Percentiles rank a stretch among this genome's conserved stretches.
Conservation (phyloP, 2,329 filamentous ascomycete species). For the Tolypocladium album region DNA sequence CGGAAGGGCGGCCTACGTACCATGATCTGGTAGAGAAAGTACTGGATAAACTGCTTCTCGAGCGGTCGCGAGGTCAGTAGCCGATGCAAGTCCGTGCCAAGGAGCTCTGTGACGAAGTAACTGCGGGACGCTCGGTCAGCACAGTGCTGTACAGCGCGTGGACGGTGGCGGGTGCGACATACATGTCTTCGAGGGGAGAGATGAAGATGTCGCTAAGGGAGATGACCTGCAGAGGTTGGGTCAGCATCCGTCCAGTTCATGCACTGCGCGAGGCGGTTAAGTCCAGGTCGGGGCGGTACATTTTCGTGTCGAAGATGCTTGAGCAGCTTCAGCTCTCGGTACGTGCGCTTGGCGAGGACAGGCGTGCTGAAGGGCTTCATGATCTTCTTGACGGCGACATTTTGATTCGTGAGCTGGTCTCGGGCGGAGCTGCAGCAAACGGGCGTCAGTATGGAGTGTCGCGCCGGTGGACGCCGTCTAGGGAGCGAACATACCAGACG, state of each 20-base stretch:
- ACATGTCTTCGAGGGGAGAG: conserved; percentile 97
- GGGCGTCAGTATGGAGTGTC: background rate
- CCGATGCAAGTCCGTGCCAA: conserved; percentile 92
- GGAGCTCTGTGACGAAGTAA: conserved; percentile 95
- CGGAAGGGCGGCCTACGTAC: conserved; percentile 51
- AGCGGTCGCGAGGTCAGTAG: conserved; percentile 89
- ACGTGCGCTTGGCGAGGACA: conserved; percentile 93
- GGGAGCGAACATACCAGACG: conserved; percentile 62
- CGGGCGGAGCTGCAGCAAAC: conserved; percentile 67
- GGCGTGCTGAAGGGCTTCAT: conserved; percentile 99
- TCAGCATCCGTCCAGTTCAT: background rate
- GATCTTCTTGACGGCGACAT: conserved; percentile 99
- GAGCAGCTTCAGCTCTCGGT: conserved; percentile 91
- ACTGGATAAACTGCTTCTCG: conserved; percentile 99
- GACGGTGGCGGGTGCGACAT: conserved; percentile 22
- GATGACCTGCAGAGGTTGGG: conserved; percentile 57
- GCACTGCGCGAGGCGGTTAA: background rate
- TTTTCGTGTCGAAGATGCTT: conserved; percentile 98
- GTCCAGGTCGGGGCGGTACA: conserved; percentile 36
- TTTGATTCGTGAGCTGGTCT: conserved; percentile 93
- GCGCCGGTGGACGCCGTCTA: background rate
- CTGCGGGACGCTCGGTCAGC: conserved; percentile 32
- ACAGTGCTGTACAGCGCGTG: conserved; percentile 3
- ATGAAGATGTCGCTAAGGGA: conserved; percentile 99
- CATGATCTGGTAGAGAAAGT: conserved; percentile 98